Percentiles rank a stretch among this genome's conserved stretches.
Conservation (phyloP, 345 rosid species). For the Melaleuca alternifolia region DNA sequence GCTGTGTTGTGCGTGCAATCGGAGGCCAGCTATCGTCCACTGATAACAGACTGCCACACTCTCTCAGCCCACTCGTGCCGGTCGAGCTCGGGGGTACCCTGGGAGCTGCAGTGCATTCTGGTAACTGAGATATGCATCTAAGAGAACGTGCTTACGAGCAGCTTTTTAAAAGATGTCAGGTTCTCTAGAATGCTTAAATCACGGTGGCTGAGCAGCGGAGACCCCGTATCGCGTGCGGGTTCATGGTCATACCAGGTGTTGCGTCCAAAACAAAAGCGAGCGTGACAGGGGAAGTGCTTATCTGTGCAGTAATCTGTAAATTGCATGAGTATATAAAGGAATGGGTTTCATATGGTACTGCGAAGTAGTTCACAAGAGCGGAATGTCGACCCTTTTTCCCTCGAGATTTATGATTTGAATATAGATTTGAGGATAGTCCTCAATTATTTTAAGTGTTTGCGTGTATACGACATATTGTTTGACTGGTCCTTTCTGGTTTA, state of each 20-base stretch:
- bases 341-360: not conserved
- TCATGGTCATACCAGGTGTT: not conserved
- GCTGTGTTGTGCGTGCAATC: constrained; percentile 92
- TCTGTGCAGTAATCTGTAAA: not conserved
- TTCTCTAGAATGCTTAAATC: not conserved
- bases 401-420: not conserved
- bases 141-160: not conserved
- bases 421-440: not conserved
- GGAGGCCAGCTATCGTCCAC: constrained; percentile 83
- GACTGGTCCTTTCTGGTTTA: not conserved
- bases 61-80: constrained; percentile 76
- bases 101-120: constrained; percentile 9
- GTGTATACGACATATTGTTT: not conserved
- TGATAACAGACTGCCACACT: constrained; percentile 78
- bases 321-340: not conserved
- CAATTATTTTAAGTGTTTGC: not conserved
- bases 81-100: constrained; percentile 81
- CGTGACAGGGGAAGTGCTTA: not conserved
- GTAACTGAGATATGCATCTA: not conserved
- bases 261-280: not conserved
- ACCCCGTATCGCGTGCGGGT: not conserved
- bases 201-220: not conserved
- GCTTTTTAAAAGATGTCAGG: not conserved
- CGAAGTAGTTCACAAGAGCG: not conserved
- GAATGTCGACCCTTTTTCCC: not conserved